phyloP scores from a whole-genome alignment of 192 early-diverging fungal genomes.

The Gigaspora rosea region DNA sequence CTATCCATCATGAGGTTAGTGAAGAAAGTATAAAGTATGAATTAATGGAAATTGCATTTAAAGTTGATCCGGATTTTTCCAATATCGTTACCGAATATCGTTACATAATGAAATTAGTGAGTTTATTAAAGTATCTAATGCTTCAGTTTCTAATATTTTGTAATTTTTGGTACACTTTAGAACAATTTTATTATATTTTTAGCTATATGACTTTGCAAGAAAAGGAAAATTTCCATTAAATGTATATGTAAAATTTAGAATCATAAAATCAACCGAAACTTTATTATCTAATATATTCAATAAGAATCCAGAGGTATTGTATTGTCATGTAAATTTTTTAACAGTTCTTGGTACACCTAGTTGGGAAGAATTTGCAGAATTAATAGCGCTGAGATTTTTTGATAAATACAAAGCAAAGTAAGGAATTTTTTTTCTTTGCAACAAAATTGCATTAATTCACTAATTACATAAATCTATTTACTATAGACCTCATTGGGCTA shows the following conservation, averaged over 20 bases:
- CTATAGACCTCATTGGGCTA: too few relatives aligned
- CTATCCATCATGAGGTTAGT: constrained; percentile 37
- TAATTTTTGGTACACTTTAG: too few relatives aligned
- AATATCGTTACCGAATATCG: constrained; percentile 29
- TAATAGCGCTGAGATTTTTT: constrained; percentile 35
- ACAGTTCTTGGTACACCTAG: constrained; percentile 16
- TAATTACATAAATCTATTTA: background rate
- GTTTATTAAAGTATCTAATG: background rate
- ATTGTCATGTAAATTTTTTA: constrained; percentile 36
- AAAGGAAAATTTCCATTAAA: constrained; percentile 32
- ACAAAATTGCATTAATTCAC: background rate
- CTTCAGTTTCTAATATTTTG: background rate
- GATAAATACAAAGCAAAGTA: constrained; percentile 39
- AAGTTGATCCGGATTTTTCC: constrained; percentile 34
- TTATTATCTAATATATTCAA: constrained; percentile 35
- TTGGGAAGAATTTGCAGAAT: constrained; percentile 33
- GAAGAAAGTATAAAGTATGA: constrained; percentile 22
- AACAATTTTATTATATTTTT: constrained; percentile 12
- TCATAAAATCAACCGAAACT: constrained; percentile 34
- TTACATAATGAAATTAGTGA: background rate
- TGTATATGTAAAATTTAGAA: constrained; percentile 35
- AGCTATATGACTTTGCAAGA: too few relatives aligned
- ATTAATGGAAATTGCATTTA: constrained; percentile 35
- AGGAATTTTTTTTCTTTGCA: constrained; percentile 27
- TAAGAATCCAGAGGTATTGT: constrained; percentile 36